A percentile compares a stretch with the other conserved stretches of the same genome.
Conservation (phyloP, 768 basidiomycete species). For the Daedaleopsis sinensis region DNA sequence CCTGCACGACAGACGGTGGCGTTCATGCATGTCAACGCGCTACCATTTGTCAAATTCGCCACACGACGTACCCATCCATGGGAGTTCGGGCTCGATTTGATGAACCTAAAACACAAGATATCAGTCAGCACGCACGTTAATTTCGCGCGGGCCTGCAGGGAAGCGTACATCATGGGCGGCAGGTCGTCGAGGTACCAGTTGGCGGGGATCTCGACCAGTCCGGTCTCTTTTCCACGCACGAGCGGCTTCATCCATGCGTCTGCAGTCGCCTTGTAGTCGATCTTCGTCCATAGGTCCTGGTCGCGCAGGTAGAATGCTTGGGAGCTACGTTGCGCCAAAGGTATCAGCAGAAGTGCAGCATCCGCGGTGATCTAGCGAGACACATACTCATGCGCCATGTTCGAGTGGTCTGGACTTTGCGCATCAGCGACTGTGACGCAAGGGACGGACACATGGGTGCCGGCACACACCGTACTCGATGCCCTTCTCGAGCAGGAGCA, state of each 20-base stretch:
- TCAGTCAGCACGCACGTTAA: background rate
- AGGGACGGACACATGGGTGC: background rate
- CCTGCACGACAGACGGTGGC: slow-evolving; percentile 34
- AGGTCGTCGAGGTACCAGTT: slow-evolving; percentile 82
- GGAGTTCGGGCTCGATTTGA: slow-evolving; percentile 65
- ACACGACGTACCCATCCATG: slow-evolving; percentile 63
- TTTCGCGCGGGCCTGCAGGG: background rate
- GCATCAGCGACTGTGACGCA: background rate
- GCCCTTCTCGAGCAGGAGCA: slow-evolving; percentile 68
- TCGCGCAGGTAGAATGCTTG: slow-evolving; percentile 72
- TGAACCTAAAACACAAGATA: slow-evolving; percentile 50
- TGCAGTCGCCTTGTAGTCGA: slow-evolving; percentile 62
- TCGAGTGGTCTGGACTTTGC: slow-evolving; percentile 52
- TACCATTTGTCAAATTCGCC: background rate
- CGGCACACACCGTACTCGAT: slow-evolving; percentile 64
- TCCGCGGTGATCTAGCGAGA: background rate
- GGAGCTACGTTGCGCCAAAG: slow-evolving; percentile 37
- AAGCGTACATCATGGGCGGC: slow-evolving; percentile 67
- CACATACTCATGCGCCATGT: slow-evolving; percentile 53
- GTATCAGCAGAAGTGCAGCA: background rate
- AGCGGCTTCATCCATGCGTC: slow-evolving; percentile 78
- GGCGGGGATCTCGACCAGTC: slow-evolving; percentile 64
- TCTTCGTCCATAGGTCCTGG: slow-evolving; percentile 73
- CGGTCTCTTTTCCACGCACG: slow-evolving; percentile 61
- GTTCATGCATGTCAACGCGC: too few relatives aligned